These are phyloP conservation scores for Tylopilus orsonianus DNA, from an alignment of 1,284 basidiomycete species.

Conservation along the genomic window DNA sequence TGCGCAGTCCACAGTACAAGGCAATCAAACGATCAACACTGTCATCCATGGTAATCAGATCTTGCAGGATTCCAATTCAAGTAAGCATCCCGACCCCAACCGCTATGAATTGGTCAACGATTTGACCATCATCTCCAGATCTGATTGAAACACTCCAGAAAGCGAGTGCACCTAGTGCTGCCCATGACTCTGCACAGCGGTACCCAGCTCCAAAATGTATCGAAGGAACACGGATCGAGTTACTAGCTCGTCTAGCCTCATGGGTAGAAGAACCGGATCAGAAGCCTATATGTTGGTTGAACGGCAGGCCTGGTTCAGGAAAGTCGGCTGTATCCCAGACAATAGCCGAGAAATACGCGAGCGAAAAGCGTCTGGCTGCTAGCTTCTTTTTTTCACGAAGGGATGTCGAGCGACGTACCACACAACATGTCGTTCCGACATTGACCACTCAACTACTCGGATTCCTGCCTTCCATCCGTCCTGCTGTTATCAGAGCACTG, in stretches of 20 bases:
- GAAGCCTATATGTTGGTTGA: slow-evolving; percentile 22
- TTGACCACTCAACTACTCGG: slow-evolving; percentile 12
- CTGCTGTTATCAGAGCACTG: slow-evolving; percentile 15
- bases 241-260: slow-evolving; percentile 17
- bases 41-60: slow-evolving; percentile 19
- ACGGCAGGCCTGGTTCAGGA: slow-evolving; percentile 20
- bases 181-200: slow-evolving; percentile 21
- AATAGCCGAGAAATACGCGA: slow-evolving; percentile 20
- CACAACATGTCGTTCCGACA: slow-evolving; percentile 18
- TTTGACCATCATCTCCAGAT: slow-evolving; percentile 5
- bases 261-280: slow-evolving; percentile 15
- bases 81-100: slow-evolving; percentile 1
- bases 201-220: slow-evolving; percentile 25
- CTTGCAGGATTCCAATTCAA: slow-evolving; percentile 12
- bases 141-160: slow-evolving; percentile 17
- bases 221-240: slow-evolving; percentile 23
- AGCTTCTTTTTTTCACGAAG: slow-evolving; percentile 25
- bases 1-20: slow-evolving; percentile 8
- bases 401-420: slow-evolving; percentile 19
- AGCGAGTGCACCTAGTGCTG: slow-evolving; percentile 20
- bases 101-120: neutral
- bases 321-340: slow-evolving; percentile 27
- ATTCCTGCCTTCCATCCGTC: slow-evolving; percentile 15
- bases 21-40: slow-evolving; percentile 16
- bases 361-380: slow-evolving; percentile 14